Base-by-base conservation (phyloP, 257 asterid species). In the Fraxinus anomala region DNA sequence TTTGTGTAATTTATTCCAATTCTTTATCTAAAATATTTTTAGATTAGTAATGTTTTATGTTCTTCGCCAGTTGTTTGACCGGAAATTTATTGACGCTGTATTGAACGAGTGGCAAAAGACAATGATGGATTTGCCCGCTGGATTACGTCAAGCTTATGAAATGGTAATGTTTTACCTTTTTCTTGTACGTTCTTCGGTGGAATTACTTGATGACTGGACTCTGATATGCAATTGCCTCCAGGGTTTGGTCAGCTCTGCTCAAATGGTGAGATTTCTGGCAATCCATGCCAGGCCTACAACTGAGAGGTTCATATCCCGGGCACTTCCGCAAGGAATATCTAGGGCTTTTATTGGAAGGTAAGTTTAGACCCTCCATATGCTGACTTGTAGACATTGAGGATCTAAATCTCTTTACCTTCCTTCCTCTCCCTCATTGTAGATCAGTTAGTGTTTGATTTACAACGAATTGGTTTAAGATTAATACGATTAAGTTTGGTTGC, bases 171-270 rank as follows among this genome's bases (percentile, higher is more conserved):
- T 80, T 65, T 49, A 23, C 47, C 19, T 36, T 59, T 30, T 44
- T 70, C 40, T 42, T 66, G 69, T 63, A 26, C 36, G 11, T 63
- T 63, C 19, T 63, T 14, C 66, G 70, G 69, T 75, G 70, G 76
- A 63, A 71, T 77, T 71, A 56, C 59, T 34, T 42, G 26, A 51
- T 63, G 61, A 49, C 67, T 82, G 49, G 73, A 78, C 74, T 72
- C 82, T 88, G 77, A 85, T 76, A 51, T 80, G 68, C 73, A 65
- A 44, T 76, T 79, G 76, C 61, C 80, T 86, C 73, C 5, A 96
- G 99, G 99, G 99, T 80, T 83, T 93, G 88, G 90, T 96, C 73
- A 96, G 99, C 81, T 93, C 99, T 70, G 97, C 97, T 83, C 99
- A 96, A 86, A 85, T 96, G 93, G 94, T 88, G 82, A 94, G 66